phyloP scores from a whole-genome alignment of 2,329 filamentous ascomycete species.

The Chaetomium strumarium region DNA sequence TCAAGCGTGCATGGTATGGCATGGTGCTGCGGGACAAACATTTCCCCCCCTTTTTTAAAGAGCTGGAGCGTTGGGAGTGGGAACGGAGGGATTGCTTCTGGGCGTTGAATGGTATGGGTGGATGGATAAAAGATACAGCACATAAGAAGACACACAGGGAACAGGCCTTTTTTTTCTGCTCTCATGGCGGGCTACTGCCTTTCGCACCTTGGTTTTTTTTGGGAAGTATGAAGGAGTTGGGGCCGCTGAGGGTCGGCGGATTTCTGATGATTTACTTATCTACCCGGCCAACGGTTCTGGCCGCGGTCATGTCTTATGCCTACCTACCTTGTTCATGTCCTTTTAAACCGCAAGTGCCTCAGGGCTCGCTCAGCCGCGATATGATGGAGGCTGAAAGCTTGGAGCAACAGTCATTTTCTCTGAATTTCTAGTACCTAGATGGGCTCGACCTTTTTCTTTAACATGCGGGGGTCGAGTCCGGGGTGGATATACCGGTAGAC shows the following conservation, averaged over 20 bases:
- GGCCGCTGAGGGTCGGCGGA: not conserved
- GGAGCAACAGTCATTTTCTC: too few species aligned
- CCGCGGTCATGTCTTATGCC: not conserved
- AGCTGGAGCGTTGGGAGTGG: not conserved
- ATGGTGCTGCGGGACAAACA: not conserved
- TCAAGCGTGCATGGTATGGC: not conserved
- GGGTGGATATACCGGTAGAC: too few species aligned
- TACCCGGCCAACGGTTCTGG: not conserved
- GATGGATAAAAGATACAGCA: not conserved
- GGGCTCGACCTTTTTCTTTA: not conserved
- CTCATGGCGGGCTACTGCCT: not conserved
- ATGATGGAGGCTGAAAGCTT: not conserved
- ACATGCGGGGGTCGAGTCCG: too few species aligned
- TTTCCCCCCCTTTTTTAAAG: not conserved
- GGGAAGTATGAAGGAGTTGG: too few species aligned
- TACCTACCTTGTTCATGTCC: not conserved
- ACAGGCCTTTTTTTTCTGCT: not conserved
- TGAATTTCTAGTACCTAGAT: not conserved
- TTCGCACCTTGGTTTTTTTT: not conserved
- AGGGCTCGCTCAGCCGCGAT: not conserved
- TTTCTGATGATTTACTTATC: not conserved
- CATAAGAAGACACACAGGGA: not conserved
- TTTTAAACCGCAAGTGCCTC: conserved; percentile 6
- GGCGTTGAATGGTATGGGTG: not conserved
- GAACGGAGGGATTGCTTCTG: not conserved